Conservation (phyloP, 2,329 filamentous ascomycete species). For the Magnaporthiopsis rhizophila region DNA sequence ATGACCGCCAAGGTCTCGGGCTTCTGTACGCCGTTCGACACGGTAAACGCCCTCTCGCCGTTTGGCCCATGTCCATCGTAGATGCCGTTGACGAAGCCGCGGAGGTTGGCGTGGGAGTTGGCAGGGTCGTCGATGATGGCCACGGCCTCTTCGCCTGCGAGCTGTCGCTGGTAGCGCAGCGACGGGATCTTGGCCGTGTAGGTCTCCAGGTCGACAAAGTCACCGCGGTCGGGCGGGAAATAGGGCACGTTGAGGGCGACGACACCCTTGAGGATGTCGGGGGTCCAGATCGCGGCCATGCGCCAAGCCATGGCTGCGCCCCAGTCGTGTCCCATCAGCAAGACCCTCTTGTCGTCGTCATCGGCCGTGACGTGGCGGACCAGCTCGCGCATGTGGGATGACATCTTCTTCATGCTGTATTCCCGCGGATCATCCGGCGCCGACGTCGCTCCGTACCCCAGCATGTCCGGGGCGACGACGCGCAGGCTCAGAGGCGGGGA, state of each 20-base stretch:
- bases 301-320: conserved; percentile 30
- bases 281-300: conserved; percentile 59
- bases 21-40: conserved; percentile 54
- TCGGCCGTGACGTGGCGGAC: conserved; percentile 42
- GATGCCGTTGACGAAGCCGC: conserved; percentile 60
- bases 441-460: conserved; percentile 29
- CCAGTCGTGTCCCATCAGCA: conserved; percentile 42
- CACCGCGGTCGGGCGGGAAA: conserved; percentile 18
- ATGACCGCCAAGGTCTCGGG: conserved; percentile 41
- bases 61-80: conserved; percentile 58
- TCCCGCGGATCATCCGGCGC: conserved; percentile 27
- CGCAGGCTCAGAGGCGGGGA: conserved; percentile 48
- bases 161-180: conserved; percentile 77
- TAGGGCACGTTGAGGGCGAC: conserved; percentile 34
- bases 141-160: conserved; percentile 62
- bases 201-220: conserved; percentile 36
- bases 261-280: conserved; percentile 35
- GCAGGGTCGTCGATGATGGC: conserved; percentile 44
- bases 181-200: conserved; percentile 52
- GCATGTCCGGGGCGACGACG: conserved; percentile 27
- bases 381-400: conserved; percentile 37
- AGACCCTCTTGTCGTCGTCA: conserved; percentile 24
- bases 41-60: conserved; percentile 50
- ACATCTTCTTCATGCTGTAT: conserved; percentile 28
- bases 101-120: conserved; percentile 27